Evolutionary conservation across 345 rosid genomes (phyloP).

Genomic region (Kernera saxatilis): DNA sequence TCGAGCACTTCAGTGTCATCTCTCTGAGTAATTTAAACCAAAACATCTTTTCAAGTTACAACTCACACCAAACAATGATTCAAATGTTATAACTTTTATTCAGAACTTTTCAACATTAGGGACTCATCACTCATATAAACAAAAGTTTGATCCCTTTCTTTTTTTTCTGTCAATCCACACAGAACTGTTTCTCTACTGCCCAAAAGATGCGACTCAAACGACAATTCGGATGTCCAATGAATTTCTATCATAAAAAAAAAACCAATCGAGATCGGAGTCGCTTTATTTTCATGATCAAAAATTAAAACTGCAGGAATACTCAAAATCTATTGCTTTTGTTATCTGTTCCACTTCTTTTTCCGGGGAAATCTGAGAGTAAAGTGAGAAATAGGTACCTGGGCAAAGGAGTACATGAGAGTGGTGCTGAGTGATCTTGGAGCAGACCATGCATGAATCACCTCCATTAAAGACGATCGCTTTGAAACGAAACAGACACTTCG

Average conservation of each 20-base stretch:
- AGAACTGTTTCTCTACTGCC: background rate
- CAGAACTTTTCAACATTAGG: background rate
- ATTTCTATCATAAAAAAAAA: background rate
- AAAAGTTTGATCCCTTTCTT: background rate
- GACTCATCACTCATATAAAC: background rate
- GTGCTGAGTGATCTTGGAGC: conserved; percentile 90
- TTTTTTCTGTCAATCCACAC: background rate
- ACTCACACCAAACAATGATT: background rate
- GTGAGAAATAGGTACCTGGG: conserved; percentile 48
- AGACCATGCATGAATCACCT: conserved; percentile 83
- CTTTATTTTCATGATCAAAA: background rate
- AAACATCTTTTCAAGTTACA: background rate
- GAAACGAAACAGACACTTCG: background rate
- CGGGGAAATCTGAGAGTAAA: background rate
- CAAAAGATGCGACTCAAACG: background rate
- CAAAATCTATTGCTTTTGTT: background rate
- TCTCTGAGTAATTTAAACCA: conserved; percentile 37
- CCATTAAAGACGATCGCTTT: conserved; percentile 27
- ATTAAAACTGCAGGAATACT: background rate
- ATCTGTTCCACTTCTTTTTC: background rate
- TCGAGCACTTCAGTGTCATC: conserved; percentile 75
- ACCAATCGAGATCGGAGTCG: background rate
- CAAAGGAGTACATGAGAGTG: conserved; percentile 75
- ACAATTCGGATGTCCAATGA: background rate
- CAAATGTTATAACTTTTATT: background rate